Conservation (phyloP, 108 stramenopile species). For the Hondaea fermentalgiana region DNA sequence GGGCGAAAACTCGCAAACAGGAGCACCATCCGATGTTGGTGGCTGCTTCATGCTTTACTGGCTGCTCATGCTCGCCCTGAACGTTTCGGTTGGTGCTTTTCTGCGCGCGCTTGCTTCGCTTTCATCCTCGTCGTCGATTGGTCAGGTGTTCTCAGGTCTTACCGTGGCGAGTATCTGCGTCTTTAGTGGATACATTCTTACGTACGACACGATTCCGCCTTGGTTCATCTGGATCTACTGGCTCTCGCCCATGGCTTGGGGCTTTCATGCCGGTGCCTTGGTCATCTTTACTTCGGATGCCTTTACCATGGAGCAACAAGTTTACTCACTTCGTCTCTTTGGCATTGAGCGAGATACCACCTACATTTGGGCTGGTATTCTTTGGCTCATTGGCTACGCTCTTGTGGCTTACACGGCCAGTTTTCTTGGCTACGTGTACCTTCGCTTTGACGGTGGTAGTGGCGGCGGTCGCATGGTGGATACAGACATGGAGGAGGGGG, state of each 20-base stretch:
- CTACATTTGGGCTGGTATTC: not conserved
- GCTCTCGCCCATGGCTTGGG: not conserved
- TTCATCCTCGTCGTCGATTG: constrained; percentile 20
- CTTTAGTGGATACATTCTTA: not conserved
- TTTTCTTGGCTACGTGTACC: not conserved
- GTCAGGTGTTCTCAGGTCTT: not conserved
- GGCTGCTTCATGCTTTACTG: not conserved
- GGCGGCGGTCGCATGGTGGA: not conserved
- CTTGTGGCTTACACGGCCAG: not conserved
- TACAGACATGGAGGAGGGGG: no score
- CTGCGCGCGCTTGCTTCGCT: constrained; percentile 27
- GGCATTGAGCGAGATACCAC: not conserved
- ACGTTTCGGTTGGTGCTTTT: not conserved
- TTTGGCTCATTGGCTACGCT: not conserved
- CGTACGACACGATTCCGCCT: not conserved
- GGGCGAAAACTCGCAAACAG: not conserved
- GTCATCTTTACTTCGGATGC: not conserved
- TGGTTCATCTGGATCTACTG: not conserved
- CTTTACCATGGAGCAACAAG: not conserved
- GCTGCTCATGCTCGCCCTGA: not conserved
- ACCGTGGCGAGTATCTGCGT: not conserved
- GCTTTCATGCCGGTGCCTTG: not conserved
- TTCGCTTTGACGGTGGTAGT: not conserved
- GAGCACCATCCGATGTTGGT: not conserved
- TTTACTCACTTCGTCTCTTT: not conserved